Conservation (phyloP, 202 grass and related monocot species). For the Bolboschoenoplectus hybrid region DNA sequence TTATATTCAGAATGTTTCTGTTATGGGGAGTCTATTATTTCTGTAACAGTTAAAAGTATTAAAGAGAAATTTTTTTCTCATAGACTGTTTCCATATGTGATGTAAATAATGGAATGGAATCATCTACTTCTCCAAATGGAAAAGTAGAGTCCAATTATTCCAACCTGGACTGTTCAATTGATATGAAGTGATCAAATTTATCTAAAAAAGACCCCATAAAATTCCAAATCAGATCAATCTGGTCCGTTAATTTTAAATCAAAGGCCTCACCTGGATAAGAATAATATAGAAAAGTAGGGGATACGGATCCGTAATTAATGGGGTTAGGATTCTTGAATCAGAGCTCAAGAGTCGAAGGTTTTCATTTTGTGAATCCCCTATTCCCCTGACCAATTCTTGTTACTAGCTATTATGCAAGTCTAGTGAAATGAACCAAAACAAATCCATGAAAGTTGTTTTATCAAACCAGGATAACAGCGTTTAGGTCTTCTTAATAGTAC, state of each 20-base stretch:
- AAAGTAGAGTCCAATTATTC: no score
- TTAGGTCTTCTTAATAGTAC: constrained; percentile 2
- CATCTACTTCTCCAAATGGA: no score
- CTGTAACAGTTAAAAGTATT: not conserved
- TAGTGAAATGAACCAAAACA: not conserved
- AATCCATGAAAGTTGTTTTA: not conserved
- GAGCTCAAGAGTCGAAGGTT: not conserved
- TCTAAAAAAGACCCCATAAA: no score
- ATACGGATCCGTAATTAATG: not conserved
- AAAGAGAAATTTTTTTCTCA: not conserved
- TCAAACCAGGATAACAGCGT: not conserved
- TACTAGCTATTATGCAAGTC: not conserved
- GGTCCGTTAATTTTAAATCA: no score
- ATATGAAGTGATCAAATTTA: no score
- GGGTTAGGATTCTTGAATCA: not conserved
- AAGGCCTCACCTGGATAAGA: no score
- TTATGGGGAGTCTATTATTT: not conserved
- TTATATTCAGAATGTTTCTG: not conserved
- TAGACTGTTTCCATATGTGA: constrained; percentile 5
- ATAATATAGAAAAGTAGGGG: no score
- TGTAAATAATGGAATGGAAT: not conserved
- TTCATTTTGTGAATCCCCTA: not conserved
- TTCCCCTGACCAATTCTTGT: not conserved
- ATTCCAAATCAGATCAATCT: no score
- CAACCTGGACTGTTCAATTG: no score